Conservation (phyloP, 768 basidiomycete species). For the Peribolospora kevripleyi region DNA sequence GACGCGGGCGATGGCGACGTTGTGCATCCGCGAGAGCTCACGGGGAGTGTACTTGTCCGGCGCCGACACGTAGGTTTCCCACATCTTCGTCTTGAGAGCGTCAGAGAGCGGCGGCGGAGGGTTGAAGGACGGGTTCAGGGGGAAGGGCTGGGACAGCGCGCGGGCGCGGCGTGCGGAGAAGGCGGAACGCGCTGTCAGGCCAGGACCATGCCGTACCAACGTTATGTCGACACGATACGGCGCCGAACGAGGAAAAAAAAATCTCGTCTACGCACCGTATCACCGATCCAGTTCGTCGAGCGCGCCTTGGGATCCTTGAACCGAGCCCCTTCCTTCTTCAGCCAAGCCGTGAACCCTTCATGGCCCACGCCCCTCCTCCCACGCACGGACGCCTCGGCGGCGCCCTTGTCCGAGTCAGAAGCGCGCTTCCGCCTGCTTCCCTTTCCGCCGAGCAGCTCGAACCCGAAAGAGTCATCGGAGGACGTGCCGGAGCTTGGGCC, state of each 20-base stretch:
- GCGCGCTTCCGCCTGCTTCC: too few relatives aligned
- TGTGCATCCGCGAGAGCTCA: constrained; percentile 34
- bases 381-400: too few relatives aligned
- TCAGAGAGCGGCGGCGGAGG: constrained; percentile 58
- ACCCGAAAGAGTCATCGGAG: too few relatives aligned
- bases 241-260: not conserved
- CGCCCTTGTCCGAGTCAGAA: too few relatives aligned
- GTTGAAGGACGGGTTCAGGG: constrained; percentile 57
- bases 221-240: not conserved
- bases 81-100: constrained; percentile 32
- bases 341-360: constrained; percentile 8
- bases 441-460: too few relatives aligned
- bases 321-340: constrained; percentile 6
- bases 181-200: too few relatives aligned
- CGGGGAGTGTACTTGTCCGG: constrained; percentile 30
- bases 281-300: constrained; percentile 10
- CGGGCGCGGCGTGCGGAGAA: not conserved
- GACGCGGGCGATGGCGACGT: constrained; percentile 50
- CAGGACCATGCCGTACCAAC: not conserved
- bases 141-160: constrained; percentile 41
- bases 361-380: too few relatives aligned
- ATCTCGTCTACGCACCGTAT: constrained; percentile 2
- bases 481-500: too few relatives aligned
- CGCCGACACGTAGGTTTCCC: constrained; percentile 34
- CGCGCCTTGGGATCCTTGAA: constrained; percentile 2